Conservation (phyloP, 306 rosid species). For the Quercus variabilis region DNA sequence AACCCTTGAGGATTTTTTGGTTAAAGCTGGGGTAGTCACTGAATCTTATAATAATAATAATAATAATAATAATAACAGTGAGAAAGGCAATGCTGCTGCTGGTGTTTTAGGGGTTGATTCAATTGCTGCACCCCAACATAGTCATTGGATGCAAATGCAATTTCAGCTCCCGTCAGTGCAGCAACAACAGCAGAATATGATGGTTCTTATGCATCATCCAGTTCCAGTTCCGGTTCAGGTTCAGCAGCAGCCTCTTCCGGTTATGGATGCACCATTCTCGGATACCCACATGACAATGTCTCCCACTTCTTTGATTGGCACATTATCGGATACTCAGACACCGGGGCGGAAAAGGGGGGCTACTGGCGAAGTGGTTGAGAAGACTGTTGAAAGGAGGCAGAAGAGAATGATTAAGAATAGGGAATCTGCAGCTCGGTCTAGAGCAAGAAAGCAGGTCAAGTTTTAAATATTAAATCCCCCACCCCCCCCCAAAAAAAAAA, state of each 20-base stretch:
- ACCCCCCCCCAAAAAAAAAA: no score
- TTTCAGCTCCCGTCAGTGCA: conserved; percentile 24
- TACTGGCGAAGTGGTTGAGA: conserved; percentile 62
- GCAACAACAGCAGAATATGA: conserved; percentile 59
- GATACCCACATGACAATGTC: conserved; percentile 64
- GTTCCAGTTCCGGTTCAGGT: neutral
- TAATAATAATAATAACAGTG: conserved; percentile 19
- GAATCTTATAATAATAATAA: conserved; percentile 47
- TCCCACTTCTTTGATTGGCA: conserved; percentile 54
- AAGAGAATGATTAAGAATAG: conserved; percentile 97
- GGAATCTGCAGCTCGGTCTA: conserved; percentile 96
- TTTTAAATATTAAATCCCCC: neutral
- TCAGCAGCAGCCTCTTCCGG: conserved; percentile 50
- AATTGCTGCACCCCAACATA: conserved; percentile 41
- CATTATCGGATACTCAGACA: conserved; percentile 54
- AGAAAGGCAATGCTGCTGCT: no score
- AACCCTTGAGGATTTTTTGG: conserved; percentile 95
- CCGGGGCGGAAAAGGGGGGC: conserved; percentile 69
- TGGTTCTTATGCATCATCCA: conserved; percentile 64
- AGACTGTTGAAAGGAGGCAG: conserved; percentile 85
- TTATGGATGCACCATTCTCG: conserved; percentile 56
- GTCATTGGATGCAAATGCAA: conserved; percentile 43
- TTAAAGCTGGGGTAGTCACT: conserved; percentile 80
- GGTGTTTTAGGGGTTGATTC: conserved; percentile 43
- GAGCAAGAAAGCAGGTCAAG: conserved; percentile 92